Conservation (phyloP, 176 grass and related monocot genomes). For the Lolium perenne region DNA sequence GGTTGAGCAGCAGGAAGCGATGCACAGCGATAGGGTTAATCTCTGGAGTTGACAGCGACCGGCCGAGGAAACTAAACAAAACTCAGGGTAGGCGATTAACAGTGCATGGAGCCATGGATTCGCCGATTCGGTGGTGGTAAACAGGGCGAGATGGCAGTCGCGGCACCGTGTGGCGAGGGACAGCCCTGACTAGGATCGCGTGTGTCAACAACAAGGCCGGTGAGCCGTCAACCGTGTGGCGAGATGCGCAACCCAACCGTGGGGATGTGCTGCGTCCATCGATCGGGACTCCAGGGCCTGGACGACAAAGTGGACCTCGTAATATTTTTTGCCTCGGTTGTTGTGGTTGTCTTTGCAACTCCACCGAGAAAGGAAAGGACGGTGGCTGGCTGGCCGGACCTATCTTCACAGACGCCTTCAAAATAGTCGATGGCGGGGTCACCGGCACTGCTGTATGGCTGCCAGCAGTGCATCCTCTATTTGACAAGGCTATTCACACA, state of each 20-base stretch:
- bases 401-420: too few species aligned
- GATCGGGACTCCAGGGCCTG: too few species aligned
- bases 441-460: too few species aligned
- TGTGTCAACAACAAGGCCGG: background rate
- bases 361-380: conserved; percentile 28
- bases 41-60: conserved; percentile 7
- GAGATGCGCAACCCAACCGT: background rate
- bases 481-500: too few species aligned
- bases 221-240: background rate
- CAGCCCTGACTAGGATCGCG: conserved; percentile 11
- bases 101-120: background rate
- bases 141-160: background rate
- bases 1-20: too few species aligned
- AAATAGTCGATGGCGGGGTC: too few species aligned
- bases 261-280: background rate
- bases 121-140: background rate
- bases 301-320: background rate
- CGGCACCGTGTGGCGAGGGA: conserved; percentile 8
- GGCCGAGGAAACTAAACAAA: background rate
- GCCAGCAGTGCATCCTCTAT: too few species aligned
- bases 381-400: background rate
- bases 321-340: background rate
- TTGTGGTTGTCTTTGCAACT: conserved; percentile 11
- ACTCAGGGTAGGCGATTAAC: background rate
- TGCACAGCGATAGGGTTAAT: background rate